phyloP scores from a whole-genome alignment of 352 stramenopile species.

The Hyaloperonospora brassicae region DNA sequence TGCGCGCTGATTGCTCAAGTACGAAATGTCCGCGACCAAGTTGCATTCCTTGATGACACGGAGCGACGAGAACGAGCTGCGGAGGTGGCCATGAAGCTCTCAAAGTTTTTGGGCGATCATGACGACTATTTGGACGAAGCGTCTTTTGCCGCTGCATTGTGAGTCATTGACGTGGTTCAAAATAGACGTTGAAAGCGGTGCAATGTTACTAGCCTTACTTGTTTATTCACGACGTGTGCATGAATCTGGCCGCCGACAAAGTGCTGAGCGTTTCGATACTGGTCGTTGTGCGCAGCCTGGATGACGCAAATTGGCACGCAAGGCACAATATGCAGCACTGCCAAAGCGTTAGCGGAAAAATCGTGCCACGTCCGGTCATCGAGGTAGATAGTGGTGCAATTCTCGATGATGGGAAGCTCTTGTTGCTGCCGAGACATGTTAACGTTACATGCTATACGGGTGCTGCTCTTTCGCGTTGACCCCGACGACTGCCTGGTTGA shows the following conservation, averaged over 20 bases:
- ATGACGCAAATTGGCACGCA: too few relatives aligned
- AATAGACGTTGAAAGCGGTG: neutral
- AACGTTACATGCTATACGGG: too few relatives aligned
- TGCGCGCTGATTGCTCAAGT: slow-evolving; percentile 58
- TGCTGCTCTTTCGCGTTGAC: too few relatives aligned
- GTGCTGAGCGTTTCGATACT: too few relatives aligned
- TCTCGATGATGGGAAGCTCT: too few relatives aligned
- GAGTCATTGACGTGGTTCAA: neutral
- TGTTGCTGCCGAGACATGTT: too few relatives aligned
- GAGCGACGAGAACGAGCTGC: slow-evolving; percentile 58
- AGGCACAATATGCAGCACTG: too few relatives aligned
- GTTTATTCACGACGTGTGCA: neutral
- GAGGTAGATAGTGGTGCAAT: too few relatives aligned
- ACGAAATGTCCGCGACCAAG: slow-evolving; percentile 49
- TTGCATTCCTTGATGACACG: slow-evolving; percentile 43
- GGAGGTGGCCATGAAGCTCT: slow-evolving; percentile 73
- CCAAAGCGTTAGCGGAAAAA: too few relatives aligned
- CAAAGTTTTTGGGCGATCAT: slow-evolving; percentile 48
- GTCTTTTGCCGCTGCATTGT: neutral
- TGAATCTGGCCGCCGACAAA: neutral
- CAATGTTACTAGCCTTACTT: neutral
- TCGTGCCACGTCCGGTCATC: too few relatives aligned
- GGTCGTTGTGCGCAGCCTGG: too few relatives aligned
- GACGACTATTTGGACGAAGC: slow-evolving; percentile 13
- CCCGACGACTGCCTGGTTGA: too few relatives aligned